Base-by-base conservation (phyloP, 2,329 filamentous ascomycete genomes). In the Orbilia quercus region DNA sequence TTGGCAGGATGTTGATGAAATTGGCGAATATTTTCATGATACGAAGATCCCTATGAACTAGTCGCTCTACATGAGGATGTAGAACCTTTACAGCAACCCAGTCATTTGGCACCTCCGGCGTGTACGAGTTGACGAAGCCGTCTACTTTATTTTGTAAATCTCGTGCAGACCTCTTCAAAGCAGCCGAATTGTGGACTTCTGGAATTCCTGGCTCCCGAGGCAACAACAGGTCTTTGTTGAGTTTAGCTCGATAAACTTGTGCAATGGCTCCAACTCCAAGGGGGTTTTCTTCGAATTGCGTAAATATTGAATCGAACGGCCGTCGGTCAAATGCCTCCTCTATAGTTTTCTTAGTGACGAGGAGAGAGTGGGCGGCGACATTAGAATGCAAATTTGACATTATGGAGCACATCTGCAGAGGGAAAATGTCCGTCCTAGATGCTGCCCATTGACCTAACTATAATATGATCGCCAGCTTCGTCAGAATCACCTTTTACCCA, bases 361-460 rank as follows among this genome's bases (percentile, higher is more conserved):
- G 84, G 58, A 99, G 83, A 0, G 93, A 92, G 81, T 99, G 95
- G 1, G 95, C 93, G 0, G 94, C 93, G 0, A 95, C 94, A 79
- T 98, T 88, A 1, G 95, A 97, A 82, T 99, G 95, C 48, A 99
- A 85, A 74, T 92, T 91, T 1, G 93, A 96, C 94, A 99, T 95
- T 79, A 93, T 88, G 45, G 87, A 87, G 82, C 95, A 99, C 86
- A 99, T 88, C 80, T 97, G 89, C 20, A 86, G 90, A 1, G 95
- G 95, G 79, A 99, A 99, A 79, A 99, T 96, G 81, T 99, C 95
- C 44, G 93, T 91, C 79, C 95, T 86, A 3, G 95, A 98, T 1
- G 95, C 95, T 16, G 95, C 95, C 95, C 95, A 99, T 88, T 99
- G 95, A 14, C 95, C 95, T 62, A 99, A 87, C 88, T 93, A 45